These are phyloP conservation scores for Millerago galiae DNA, from an alignment of 805 yeast genomes.

Conservation along the genomic window DNA sequence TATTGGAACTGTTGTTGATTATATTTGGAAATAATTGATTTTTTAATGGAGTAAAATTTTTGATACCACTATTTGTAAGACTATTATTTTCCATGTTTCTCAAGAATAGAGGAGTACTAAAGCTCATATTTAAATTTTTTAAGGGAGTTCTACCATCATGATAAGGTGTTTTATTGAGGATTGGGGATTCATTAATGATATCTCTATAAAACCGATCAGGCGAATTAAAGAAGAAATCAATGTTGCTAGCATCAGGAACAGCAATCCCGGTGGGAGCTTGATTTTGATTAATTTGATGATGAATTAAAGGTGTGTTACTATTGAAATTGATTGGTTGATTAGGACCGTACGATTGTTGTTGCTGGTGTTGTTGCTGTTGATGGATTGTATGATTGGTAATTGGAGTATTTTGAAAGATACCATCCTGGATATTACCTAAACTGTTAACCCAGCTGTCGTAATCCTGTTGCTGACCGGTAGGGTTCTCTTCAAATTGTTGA, in stretches of 20 bases:
- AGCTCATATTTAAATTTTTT: constrained; percentile 16
- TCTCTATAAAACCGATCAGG: constrained; percentile 25
- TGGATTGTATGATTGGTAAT: constrained; percentile 15
- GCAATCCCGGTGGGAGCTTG: constrained; percentile 1
- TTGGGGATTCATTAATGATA: constrained; percentile 23
- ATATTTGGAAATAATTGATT: constrained; percentile 15
- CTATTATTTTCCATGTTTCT: constrained; percentile 16
- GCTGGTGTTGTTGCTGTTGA: neutral
- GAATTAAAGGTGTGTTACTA: constrained; percentile 2
- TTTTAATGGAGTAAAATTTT: constrained; percentile 20
- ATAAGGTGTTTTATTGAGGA: constrained; percentile 18
- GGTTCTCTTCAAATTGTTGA: constrained; percentile 1
- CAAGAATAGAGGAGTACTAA: constrained; percentile 23
- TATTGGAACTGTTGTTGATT: neutral
- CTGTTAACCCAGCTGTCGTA: constrained; percentile 24
- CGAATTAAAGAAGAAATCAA: constrained; percentile 18
- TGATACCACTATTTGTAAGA: constrained; percentile 1
- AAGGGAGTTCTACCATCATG: constrained; percentile 22
- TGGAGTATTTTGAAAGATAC: constrained; percentile 22
- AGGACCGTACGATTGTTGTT: constrained; percentile 2
- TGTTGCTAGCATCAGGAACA: constrained; percentile 7
- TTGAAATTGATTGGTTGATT: constrained; percentile 4
- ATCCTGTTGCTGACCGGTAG: constrained; percentile 17
- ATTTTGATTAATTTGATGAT: constrained; percentile 2
- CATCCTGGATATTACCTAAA: constrained; percentile 21